Percentiles rank a stretch among this genome's conserved stretches.
phyloP scores from a whole-genome alignment of 129 eudicot species.

The Smallanthus sonchifolius region DNA sequence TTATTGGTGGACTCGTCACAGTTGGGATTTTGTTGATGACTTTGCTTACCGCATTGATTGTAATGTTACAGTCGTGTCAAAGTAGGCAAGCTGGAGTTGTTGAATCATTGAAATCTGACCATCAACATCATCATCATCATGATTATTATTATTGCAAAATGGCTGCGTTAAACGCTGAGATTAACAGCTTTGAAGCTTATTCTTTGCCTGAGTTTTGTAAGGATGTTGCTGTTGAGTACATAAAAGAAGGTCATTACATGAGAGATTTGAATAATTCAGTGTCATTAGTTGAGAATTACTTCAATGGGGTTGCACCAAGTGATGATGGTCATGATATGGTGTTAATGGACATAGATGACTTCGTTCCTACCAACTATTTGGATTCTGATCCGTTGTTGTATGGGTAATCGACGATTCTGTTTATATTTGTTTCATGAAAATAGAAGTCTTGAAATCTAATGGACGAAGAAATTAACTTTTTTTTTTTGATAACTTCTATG shows the following conservation, averaged over 20 bases:
- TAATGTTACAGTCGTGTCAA: slow-evolving; percentile 62
- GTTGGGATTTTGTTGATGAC: slow-evolving; percentile 51
- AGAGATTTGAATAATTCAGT: slow-evolving; percentile 46
- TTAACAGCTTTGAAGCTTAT: slow-evolving; percentile 36
- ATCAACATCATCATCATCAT: slow-evolving; percentile 13
- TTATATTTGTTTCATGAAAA: background rate
- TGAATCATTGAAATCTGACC: slow-evolving; percentile 30
- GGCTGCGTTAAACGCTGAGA: slow-evolving; percentile 43
- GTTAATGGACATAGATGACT: slow-evolving; percentile 61
- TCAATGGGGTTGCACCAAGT: slow-evolving; percentile 28
- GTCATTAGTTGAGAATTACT: slow-evolving; percentile 40
- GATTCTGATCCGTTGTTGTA: slow-evolving; percentile 9
- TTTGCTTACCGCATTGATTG: slow-evolving; percentile 44
- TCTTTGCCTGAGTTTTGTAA: slow-evolving; percentile 47
- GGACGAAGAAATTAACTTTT: background rate
- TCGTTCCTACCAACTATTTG: slow-evolving; percentile 25
- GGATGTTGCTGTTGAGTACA: slow-evolving; percentile 39
- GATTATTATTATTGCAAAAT: slow-evolving; percentile 35
- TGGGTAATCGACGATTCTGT: slow-evolving; percentile 27
- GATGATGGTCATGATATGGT: slow-evolving; percentile 42
- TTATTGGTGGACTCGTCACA: slow-evolving; percentile 44
- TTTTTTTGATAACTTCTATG: background rate
- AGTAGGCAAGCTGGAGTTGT: slow-evolving; percentile 45
- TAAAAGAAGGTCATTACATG: slow-evolving; percentile 59
- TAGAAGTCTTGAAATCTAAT: background rate